Percentiles rank a stretch among this genome's conserved stretches.
These are phyloP conservation scores for Neopestalotiopsis sp. DNA, from an alignment of 2,329 filamentous ascomycete genomes.

Conservation along the genomic window DNA sequence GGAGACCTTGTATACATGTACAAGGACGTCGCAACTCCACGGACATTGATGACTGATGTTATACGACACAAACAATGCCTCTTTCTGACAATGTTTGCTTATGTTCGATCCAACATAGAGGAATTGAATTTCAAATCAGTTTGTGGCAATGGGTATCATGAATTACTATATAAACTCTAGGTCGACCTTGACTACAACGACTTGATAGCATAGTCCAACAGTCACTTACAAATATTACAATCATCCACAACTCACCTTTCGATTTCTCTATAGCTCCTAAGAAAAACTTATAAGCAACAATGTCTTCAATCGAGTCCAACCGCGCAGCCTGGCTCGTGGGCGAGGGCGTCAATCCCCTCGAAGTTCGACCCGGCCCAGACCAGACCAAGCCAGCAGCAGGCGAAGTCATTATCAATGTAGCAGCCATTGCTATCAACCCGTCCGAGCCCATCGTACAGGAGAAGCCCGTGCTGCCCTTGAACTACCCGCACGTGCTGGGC, in stretches of 20 bases:
- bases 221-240: not conserved
- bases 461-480: constrained; percentile 2
- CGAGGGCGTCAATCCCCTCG: constrained; percentile 14
- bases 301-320: constrained; percentile 19
- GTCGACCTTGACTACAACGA: not conserved
- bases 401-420: constrained; percentile 20
- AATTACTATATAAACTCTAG: not conserved
- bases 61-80: not conserved
- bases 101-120: not conserved
- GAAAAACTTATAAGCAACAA: not conserved
- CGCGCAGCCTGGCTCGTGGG: constrained; percentile 15
- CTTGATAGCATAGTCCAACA: not conserved
- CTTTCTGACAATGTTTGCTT: not conserved
- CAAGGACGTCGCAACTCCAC: not conserved
- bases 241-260: not conserved
- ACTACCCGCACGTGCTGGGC: constrained; percentile 34
- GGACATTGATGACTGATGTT: not conserved
- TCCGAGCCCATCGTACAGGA: constrained; percentile 17
- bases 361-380: constrained; percentile 18
- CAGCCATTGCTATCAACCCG: constrained; percentile 21
- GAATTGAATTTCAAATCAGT: not conserved
- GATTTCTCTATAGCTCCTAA: not conserved
- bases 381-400: constrained; percentile 17
- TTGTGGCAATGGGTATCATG: not conserved
- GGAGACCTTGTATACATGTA: not conserved